Conservation (phyloP, 495 filamentous ascomycete genomes). For the Hypoxylon fuscum region DNA sequence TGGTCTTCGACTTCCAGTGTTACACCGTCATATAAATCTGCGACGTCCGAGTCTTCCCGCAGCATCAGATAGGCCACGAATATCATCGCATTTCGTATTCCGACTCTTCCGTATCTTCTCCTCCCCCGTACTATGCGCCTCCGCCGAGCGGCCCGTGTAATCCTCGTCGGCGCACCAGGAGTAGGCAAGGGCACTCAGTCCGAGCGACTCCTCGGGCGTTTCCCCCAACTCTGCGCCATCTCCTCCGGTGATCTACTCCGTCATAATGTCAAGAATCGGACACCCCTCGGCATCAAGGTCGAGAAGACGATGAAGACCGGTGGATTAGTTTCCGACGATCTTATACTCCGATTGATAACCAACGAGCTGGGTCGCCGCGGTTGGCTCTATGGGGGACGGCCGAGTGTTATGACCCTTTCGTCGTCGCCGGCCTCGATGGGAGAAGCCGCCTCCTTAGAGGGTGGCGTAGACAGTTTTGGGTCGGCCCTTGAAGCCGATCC, state of each 20-base stretch:
- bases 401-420: constrained; percentile 55
- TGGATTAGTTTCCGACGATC: constrained; percentile 82
- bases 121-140: constrained; percentile 63
- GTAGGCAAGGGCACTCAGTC: constrained; percentile 96
- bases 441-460: constrained; percentile 39
- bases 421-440: constrained; percentile 42
- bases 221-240: constrained; percentile 88
- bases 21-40: constrained; percentile 12
- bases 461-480: constrained; percentile 49
- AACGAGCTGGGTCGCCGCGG: constrained; percentile 83
- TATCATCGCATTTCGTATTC: constrained; percentile 10
- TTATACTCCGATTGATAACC: constrained; percentile 91
- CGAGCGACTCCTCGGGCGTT: constrained; percentile 83
- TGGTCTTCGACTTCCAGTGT: constrained; percentile 8
- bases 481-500: constrained; percentile 49
- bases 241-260: constrained; percentile 92
- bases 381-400: constrained; percentile 69
- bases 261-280: constrained; percentile 88
- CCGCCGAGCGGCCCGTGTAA: constrained; percentile 86
- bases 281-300: constrained; percentile 87
- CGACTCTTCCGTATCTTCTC: constrained; percentile 9
- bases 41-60: constrained; percentile 29
- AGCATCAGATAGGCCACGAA: background rate
- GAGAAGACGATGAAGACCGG: constrained; percentile 86
- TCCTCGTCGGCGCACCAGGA: constrained; percentile 92